Percentiles rank a stretch among this genome's conserved stretches.
Conservation (phyloP, 2,329 filamentous ascomycete genomes). For the Didymella pinodella region DNA sequence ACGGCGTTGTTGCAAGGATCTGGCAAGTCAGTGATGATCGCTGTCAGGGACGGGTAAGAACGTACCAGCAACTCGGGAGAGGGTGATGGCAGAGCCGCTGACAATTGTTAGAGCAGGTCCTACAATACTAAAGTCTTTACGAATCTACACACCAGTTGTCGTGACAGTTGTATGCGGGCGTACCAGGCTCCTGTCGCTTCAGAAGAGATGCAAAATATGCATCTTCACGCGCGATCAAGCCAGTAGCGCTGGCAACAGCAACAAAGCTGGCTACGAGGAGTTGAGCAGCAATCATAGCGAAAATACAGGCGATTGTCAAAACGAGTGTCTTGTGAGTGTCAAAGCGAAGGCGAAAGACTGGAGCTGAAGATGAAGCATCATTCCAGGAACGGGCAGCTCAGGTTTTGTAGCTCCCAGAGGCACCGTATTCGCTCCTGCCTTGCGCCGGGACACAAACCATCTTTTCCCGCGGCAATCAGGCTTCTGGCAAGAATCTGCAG, state of each 20-base stretch:
- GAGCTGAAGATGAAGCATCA: not conserved
- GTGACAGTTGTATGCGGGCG: constrained; percentile 59
- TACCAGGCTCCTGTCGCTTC: constrained; percentile 57
- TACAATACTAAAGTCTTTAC: too few species aligned
- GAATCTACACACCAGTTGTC: constrained; percentile 52
- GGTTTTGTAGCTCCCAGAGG: constrained; percentile 26
- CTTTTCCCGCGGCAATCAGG: not conserved
- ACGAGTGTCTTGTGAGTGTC: constrained; percentile 4
- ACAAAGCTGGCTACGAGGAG: constrained; percentile 23
- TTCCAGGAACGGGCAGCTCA: constrained; percentile 7
- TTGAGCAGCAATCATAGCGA: constrained; percentile 28
- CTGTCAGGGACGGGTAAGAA: not conserved
- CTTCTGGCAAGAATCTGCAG: not conserved
- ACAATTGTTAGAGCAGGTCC: constrained; percentile 11
- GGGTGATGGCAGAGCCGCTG: constrained; percentile 45
- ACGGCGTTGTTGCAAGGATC: constrained; percentile 51
- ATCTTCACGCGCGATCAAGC: constrained; percentile 22
- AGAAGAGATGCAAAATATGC: constrained; percentile 37
- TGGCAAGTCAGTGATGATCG: not conserved
- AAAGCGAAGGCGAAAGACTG: not conserved
- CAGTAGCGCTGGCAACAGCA: constrained; percentile 25
- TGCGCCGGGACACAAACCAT: not conserved
- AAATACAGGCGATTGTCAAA: not conserved
- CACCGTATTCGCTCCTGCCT: constrained; percentile 3
- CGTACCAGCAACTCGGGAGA: constrained; percentile 40